These are phyloP conservation scores for Cyberlindnera samutprakarnensis DNA, from an alignment of 805 yeast species.

Conservation along the genomic window DNA sequence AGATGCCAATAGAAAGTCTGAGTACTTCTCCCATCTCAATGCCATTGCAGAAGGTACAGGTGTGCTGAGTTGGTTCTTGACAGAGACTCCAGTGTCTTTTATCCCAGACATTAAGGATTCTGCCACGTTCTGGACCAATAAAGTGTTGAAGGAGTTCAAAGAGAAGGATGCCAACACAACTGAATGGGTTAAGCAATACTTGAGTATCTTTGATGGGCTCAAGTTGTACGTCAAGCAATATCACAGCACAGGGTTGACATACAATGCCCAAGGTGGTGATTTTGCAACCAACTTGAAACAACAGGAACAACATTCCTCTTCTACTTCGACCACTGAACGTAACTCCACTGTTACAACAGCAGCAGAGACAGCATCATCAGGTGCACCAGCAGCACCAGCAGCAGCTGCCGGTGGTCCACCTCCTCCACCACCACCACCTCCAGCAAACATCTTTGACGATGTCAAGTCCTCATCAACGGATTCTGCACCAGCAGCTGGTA, in stretches of 20 bases:
- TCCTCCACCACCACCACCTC: constrained; percentile 96
- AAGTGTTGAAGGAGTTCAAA: constrained; percentile 78
- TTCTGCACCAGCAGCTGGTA: constrained; percentile 26
- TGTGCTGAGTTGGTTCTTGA: constrained; percentile 84
- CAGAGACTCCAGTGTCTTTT: constrained; percentile 64
- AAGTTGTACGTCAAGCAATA: constrained; percentile 66
- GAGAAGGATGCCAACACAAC: constrained; percentile 61
- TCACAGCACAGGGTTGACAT: constrained; percentile 79
- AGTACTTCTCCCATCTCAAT: constrained; percentile 62
- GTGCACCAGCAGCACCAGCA: constrained; percentile 47
- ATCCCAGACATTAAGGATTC: constrained; percentile 84
- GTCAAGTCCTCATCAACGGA: constrained; percentile 16
- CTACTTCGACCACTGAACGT: constrained; percentile 25
- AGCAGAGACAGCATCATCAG: constrained; percentile 86
- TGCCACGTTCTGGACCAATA: constrained; percentile 90
- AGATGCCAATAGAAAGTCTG: constrained; percentile 67
- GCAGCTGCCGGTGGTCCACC: constrained; percentile 44
- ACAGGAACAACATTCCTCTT: constrained; percentile 20
- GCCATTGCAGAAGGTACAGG: constrained; percentile 87
- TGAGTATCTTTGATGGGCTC: constrained; percentile 59
- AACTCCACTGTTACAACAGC: constrained; percentile 32
- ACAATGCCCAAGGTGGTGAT: constrained; percentile 59
- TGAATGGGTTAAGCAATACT: constrained; percentile 73
- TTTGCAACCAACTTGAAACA: constrained; percentile 42
- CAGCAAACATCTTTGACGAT: constrained; percentile 57